Evolutionary conservation across 352 stramenopile species (phyloP).

Genomic region (Globisporangium nagaii): DNA sequence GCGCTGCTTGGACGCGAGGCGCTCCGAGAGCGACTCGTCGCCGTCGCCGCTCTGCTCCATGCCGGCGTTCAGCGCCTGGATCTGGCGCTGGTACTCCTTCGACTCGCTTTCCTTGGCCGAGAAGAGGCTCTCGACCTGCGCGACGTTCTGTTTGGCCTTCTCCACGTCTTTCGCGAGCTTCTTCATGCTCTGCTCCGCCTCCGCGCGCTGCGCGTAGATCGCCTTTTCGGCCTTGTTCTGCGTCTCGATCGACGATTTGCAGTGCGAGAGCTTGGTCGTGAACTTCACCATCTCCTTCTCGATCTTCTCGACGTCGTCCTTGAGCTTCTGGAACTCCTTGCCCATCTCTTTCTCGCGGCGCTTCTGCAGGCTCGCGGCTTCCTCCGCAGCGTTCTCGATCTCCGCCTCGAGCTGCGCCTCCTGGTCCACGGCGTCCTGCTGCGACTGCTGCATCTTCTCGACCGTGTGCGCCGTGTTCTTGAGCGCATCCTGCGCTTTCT

Average conservation of each 20-base stretch:
- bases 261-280: slow-evolving; percentile 75
- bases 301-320: slow-evolving; percentile 74
- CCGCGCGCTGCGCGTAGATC: slow-evolving; percentile 64
- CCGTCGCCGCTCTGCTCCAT: slow-evolving; percentile 73
- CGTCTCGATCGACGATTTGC: slow-evolving; percentile 62
- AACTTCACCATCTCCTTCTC: slow-evolving; percentile 83
- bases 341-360: slow-evolving; percentile 81
- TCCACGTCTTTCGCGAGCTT: slow-evolving; percentile 84
- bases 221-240: slow-evolving; percentile 53
- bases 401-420: slow-evolving; percentile 52
- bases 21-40: slow-evolving; percentile 74
- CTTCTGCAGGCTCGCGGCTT: slow-evolving; percentile 79
- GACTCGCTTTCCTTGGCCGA: slow-evolving; percentile 54
- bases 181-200: slow-evolving; percentile 69
- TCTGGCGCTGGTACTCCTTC: slow-evolving; percentile 77
- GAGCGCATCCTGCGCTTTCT: slow-evolving; percentile 85
- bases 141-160: slow-evolving; percentile 58
- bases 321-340: slow-evolving; percentile 77
- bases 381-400: slow-evolving; percentile 74
- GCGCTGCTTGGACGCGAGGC: slow-evolving; percentile 68
- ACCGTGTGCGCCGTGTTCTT: slow-evolving; percentile 86
- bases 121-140: slow-evolving; percentile 39
- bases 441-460: slow-evolving; percentile 81
- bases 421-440: slow-evolving; percentile 62
- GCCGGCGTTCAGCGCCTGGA: slow-evolving; percentile 82